Conservation (phyloP, 2,329 filamentous ascomycete species). For the Beauveria varroae region DNA sequence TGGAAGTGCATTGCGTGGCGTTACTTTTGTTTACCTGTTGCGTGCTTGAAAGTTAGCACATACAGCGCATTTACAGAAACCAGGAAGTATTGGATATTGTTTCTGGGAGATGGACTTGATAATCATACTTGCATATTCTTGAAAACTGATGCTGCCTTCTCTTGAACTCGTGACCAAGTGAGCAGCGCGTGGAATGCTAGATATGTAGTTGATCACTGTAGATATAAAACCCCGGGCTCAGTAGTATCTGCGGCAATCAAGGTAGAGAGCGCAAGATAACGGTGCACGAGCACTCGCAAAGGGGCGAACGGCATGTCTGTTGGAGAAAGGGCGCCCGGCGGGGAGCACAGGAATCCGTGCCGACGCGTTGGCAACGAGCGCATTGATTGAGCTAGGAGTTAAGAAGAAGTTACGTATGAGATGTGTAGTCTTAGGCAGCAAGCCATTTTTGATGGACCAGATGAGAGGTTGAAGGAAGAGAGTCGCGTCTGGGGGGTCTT, state of each 20-base stretch:
- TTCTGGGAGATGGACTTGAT: not conserved
- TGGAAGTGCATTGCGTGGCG: not conserved
- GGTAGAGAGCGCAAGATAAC: not conserved
- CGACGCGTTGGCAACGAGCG: too few relatives aligned
- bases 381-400: not conserved
- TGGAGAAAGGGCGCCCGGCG: too few relatives aligned
- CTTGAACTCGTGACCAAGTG: not conserved
- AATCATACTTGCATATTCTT: not conserved
- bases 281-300: too few relatives aligned
- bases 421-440: not conserved
- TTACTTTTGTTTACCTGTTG: not conserved
- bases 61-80: not conserved
- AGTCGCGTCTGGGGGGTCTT: not conserved
- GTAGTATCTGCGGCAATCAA: not conserved
- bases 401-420: too few relatives aligned
- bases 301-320: too few relatives aligned
- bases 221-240: not conserved
- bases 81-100: not conserved
- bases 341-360: too few relatives aligned
- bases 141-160: not conserved
- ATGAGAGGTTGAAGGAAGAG: not conserved
- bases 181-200: not conserved
- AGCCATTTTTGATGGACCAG: not conserved
- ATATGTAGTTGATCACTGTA: not conserved
- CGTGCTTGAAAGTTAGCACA: too few relatives aligned